Evolutionary conservation across 345 rosid species (phyloP).

Genomic region (Euphorbia tirucalli): DNA sequence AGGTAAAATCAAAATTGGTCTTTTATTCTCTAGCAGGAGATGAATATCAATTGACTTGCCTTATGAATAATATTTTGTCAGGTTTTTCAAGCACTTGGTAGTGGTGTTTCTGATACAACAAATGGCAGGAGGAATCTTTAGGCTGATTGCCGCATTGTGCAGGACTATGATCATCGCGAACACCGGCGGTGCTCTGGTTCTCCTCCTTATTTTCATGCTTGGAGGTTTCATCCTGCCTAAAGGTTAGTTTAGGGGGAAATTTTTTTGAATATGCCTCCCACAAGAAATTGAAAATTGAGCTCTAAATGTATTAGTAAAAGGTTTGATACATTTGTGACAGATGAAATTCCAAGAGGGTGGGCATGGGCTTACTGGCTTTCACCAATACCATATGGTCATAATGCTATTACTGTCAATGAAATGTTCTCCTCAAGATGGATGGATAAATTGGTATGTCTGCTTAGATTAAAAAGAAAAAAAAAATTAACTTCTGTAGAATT

Average conservation of each 20-base stretch:
- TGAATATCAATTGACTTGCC: background rate
- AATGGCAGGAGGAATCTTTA: conserved; percentile 75
- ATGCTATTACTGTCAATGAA: conserved; percentile 72
- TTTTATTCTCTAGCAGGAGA: background rate
- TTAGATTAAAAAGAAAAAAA: no score
- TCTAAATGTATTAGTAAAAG: background rate
- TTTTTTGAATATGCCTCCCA: no score
- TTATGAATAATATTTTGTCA: conserved; percentile 16
- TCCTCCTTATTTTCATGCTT: conserved; percentile 70
- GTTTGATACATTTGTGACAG: conserved; percentile 32
- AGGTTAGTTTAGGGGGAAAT: conserved; percentile 39
- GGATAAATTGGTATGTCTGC: conserved; percentile 47
- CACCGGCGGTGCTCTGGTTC: conserved; percentile 69
- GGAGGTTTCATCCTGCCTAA: conserved; percentile 82
- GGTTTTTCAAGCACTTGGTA: conserved; percentile 81
- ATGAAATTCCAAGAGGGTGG: conserved; percentile 78
- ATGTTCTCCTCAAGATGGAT: conserved; percentile 84
- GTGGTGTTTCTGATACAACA: conserved; percentile 69
- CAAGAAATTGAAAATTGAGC: no score
- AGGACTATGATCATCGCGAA: conserved; percentile 79
- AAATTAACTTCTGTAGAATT: background rate
- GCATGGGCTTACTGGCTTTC: conserved; percentile 91
- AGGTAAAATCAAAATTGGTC: no score
- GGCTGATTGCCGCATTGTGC: conserved; percentile 65
- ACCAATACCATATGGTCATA: conserved; percentile 68